Evolutionary conservation across 176 grass and related monocot genomes (phyloP), one percentile per base, ranked within the genome.

Genomic region (Guadua angustifolia): DNA sequence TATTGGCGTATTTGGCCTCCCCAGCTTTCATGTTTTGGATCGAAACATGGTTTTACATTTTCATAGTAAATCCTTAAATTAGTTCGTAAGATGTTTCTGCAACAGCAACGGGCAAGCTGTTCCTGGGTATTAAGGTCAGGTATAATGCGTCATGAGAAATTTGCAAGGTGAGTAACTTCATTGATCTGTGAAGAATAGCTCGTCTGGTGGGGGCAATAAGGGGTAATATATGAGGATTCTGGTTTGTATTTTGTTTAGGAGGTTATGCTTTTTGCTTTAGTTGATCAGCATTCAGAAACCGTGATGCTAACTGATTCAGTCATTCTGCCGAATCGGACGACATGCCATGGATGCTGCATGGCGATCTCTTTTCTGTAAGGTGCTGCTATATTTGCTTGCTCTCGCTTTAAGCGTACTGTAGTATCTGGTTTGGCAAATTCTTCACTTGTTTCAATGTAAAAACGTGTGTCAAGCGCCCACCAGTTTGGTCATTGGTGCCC

Each of bases 41-140:
- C 32, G 43, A 90, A 83, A 86, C 79, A 74, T 86, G 79, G 52
- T 74, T 83, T 68, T 90, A 83, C 83, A 71, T 83, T 86, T 75
- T 74, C 19, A 79, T 73, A 74, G 79, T 79, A 83, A 90, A 51
- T 73, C 69, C 11, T 70, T 83, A 73, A 77, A 90, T 68, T 83
- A 87, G 66, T 52, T 83, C 66, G 65, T 79, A 79, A 73, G 38
- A 79, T 69, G 74, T 81, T 78, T 88, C 66, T 79, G 87, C 39
- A 38, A 79, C 53, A 83, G 67, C 66, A 74, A 74, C 60, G 67
- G 71, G 66, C 73, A 79, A 66, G 46, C 81, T 84, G 86, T 69
- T 39, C 9, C 81, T 79, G 55, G 38, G 51, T 74, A 74, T 57
- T 57, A 47, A 79, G 26, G 68, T 66, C 26, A 22, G 75, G 59